Percentiles rank a stretch among this genome's conserved stretches.
These are phyloP conservation scores for Pseudonectria buxi DNA, from an alignment of 2,329 filamentous ascomycete genomes.

Conservation along the genomic window DNA sequence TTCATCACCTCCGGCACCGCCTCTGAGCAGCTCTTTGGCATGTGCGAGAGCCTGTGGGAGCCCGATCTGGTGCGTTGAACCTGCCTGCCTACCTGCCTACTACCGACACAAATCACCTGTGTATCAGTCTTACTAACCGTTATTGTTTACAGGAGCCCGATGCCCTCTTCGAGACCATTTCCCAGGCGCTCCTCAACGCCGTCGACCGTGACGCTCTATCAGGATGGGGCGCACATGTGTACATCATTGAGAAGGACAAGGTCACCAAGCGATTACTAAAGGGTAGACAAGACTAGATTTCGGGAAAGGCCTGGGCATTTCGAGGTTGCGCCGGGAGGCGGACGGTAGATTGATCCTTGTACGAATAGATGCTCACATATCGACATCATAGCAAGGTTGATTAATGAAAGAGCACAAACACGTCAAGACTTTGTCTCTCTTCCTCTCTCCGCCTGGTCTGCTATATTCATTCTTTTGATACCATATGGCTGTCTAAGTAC, in stretches of 20 bases:
- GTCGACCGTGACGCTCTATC: constrained; percentile 95
- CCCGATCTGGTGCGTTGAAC: constrained; percentile 72
- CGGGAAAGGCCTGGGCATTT: constrained; percentile 9
- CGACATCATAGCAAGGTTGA: constrained; percentile 13
- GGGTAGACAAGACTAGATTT: constrained; percentile 79
- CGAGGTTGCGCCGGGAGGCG: constrained; percentile 9
- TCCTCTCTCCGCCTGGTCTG: constrained; percentile 4
- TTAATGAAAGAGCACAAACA: constrained; percentile 21
- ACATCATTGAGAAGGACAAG: constrained; percentile 99
- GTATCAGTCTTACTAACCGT: constrained; percentile 11
- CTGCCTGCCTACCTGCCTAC: too few species aligned
- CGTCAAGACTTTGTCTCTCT: constrained; percentile 8
- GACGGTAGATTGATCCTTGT: constrained; percentile 23
- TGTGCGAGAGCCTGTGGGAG: constrained; percentile 97
- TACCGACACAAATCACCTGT: background rate
- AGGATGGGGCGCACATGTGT: constrained; percentile 97
- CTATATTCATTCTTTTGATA: too few species aligned
- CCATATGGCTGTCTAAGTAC: too few species aligned
- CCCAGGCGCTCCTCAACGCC: constrained; percentile 89
- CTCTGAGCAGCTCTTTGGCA: constrained; percentile 96
- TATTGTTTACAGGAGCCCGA: constrained; percentile 57
- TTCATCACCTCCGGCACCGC: constrained; percentile 97
- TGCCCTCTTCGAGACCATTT: constrained; percentile 96
- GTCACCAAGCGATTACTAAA: constrained; percentile 98
- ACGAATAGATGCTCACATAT: constrained; percentile 27